A percentile compares a stretch with the other conserved stretches of the same genome.
These are phyloP conservation scores for Catunica adiposa DNA, from an alignment of 2,329 filamentous ascomycete genomes.

Conservation along the genomic window DNA sequence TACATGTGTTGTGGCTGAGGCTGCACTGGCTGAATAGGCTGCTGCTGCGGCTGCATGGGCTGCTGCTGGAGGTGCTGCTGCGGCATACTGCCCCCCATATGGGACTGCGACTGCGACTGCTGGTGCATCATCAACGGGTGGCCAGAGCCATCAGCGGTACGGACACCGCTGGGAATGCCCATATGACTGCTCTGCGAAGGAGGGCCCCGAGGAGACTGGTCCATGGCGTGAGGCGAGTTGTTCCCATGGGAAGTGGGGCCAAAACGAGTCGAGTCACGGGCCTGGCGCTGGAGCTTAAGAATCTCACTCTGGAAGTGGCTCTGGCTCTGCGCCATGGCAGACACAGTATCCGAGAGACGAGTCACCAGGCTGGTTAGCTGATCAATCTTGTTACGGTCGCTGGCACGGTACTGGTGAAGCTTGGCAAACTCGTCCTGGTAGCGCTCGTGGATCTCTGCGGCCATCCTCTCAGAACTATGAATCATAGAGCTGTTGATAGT, in stretches of 20 bases:
- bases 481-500: slow-evolving; percentile 45
- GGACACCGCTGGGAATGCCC: slow-evolving; percentile 3
- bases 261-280: slow-evolving; percentile 11
- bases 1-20: slow-evolving; percentile 14
- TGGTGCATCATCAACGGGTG: slow-evolving; percentile 19
- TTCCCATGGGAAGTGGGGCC: slow-evolving; percentile 13
- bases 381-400: slow-evolving; percentile 49
- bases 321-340: slow-evolving; percentile 52
- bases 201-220: slow-evolving; percentile 13
- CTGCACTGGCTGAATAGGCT: no score
- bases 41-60: slow-evolving; percentile 29
- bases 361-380: slow-evolving; percentile 52
- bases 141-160: not conserved
- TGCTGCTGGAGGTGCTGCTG: slow-evolving; percentile 26
- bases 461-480: slow-evolving; percentile 39
- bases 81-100: slow-evolving; percentile 29
- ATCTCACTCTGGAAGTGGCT: slow-evolving; percentile 50
- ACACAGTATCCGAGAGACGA: slow-evolving; percentile 50
- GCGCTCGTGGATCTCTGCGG: slow-evolving; percentile 50
- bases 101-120: slow-evolving; percentile 46
- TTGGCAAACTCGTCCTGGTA: slow-evolving; percentile 34
- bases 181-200: slow-evolving; percentile 17
- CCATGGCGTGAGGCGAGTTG: slow-evolving; percentile 14
- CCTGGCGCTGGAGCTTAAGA: slow-evolving; percentile 33
- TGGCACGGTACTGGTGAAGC: slow-evolving; percentile 32